These are phyloP conservation scores for Jimgerdemannia flammicorona DNA, from an alignment of 192 early-diverging fungal genomes.

Conservation along the genomic window DNA sequence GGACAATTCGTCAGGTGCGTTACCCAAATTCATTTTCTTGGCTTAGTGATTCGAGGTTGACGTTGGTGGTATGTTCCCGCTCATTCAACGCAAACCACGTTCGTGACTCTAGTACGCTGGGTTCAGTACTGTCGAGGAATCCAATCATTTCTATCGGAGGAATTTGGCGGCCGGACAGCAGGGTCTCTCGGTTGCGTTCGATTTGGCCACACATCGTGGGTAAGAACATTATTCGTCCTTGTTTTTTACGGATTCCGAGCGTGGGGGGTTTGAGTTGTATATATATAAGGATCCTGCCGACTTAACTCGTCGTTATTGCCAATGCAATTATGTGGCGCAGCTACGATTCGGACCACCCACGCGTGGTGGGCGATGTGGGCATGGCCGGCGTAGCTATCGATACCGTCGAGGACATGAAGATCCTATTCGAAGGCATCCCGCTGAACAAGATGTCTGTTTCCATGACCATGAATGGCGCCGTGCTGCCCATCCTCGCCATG, in stretches of 20 bases:
- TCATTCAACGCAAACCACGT: neutral
- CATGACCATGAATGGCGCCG: slow-evolving; percentile 96
- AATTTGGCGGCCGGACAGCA: slow-evolving; percentile 89
- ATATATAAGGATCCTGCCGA: neutral
- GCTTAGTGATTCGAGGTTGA: neutral
- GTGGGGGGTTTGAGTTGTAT: neutral
- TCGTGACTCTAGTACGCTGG: slow-evolving; percentile 69
- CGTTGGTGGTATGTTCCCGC: neutral
- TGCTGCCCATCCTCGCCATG: slow-evolving; percentile 86
- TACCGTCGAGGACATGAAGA: slow-evolving; percentile 85
- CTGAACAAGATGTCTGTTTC: slow-evolving; percentile 89
- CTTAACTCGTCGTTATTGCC: neutral
- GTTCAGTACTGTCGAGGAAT: slow-evolving; percentile 91
- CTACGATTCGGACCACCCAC: slow-evolving; percentile 88
- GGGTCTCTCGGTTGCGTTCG: slow-evolving; percentile 84
- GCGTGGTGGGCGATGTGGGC: slow-evolving; percentile 86
- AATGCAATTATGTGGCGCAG: slow-evolving; percentile 12
- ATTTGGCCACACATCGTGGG: slow-evolving; percentile 88
- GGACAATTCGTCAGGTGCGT: slow-evolving; percentile 80
- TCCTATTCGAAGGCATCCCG: slow-evolving; percentile 85
- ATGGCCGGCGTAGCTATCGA: slow-evolving; percentile 95
- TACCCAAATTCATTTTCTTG: neutral
- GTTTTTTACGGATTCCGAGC: neutral
- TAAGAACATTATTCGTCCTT: slow-evolving; percentile 17
- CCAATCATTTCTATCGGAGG: slow-evolving; percentile 83